Evolutionary conservation across 345 rosid genomes (phyloP).

Genomic region (Jatropha curcas): DNA sequence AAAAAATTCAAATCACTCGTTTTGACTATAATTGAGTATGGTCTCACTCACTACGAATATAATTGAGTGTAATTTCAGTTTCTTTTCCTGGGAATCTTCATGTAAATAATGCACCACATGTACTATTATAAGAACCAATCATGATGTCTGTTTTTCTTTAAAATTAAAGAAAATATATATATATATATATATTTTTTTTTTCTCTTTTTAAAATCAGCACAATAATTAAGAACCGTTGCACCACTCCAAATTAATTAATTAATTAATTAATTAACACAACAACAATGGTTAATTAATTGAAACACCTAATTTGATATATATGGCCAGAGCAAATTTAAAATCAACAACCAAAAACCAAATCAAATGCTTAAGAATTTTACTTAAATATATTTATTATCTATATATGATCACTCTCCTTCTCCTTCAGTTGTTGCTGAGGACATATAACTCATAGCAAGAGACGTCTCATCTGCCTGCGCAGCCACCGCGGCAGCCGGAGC

Average conservation of each 20-base stretch:
- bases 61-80: constrained; percentile 1
- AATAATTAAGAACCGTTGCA: not conserved
- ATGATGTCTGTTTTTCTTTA: constrained; percentile 10
- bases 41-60: not conserved
- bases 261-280: constrained; percentile 1
- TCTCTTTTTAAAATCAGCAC: not conserved
- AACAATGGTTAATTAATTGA: constrained; percentile 16
- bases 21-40: constrained; percentile 11
- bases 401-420: constrained; percentile 42
- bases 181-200: not conserved
- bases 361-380: not conserved
- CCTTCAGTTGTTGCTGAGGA: constrained; percentile 82
- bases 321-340: constrained; percentile 10
- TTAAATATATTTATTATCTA: too few relatives aligned
- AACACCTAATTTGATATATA: constrained; percentile 11
- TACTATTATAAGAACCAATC: constrained; percentile 2
- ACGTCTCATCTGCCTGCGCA: constrained; percentile 60
- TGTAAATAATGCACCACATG: constrained; percentile 16
- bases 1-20: not conserved
- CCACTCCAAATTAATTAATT: constrained; percentile 10
- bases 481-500: constrained; percentile 27
- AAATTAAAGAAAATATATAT: constrained; percentile 1
- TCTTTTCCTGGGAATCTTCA: constrained; percentile 10
- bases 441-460: constrained; percentile 75
- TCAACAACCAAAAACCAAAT: constrained; percentile 5